phyloP scores from a whole-genome alignment of 306 rosid species.

The Hippophae tibetana region DNA sequence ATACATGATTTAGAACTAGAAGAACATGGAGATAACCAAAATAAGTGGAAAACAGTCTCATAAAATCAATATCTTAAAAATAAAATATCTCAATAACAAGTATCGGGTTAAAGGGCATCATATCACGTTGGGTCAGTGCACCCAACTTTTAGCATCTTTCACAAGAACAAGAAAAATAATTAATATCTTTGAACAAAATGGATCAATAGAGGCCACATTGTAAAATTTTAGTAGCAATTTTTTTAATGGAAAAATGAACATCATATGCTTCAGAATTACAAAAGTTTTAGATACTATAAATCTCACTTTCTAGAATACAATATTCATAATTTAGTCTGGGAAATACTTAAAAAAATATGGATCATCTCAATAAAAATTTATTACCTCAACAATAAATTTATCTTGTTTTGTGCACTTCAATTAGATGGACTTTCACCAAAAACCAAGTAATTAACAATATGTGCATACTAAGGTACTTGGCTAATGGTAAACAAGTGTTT shows the following conservation, averaged over 20 bases:
- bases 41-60: background rate
- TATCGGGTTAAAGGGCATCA: background rate
- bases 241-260: background rate
- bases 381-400: too few relatives aligned
- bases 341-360: too few relatives aligned
- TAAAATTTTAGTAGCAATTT: background rate
- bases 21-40: background rate
- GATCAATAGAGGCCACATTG: too few relatives aligned
- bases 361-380: too few relatives aligned
- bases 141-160: background rate
- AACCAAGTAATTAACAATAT: too few relatives aligned
- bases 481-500: too few relatives aligned
- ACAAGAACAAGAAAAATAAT: too few relatives aligned
- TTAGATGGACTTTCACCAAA: too few relatives aligned
- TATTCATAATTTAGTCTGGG: too few relatives aligned
- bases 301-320: background rate
- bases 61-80: background rate
- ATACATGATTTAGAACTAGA: background rate
- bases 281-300: background rate
- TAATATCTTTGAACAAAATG: too few relatives aligned
- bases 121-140: background rate
- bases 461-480: too few relatives aligned
- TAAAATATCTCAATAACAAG: background rate
- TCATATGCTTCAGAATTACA: background rate
- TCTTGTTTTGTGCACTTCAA: too few relatives aligned